Percentiles rank a stretch among this genome's conserved stretches.
Evolutionary conservation across 2,329 filamentous ascomycete genomes (phyloP).

Genomic region (Zymoseptoria brevis): DNA sequence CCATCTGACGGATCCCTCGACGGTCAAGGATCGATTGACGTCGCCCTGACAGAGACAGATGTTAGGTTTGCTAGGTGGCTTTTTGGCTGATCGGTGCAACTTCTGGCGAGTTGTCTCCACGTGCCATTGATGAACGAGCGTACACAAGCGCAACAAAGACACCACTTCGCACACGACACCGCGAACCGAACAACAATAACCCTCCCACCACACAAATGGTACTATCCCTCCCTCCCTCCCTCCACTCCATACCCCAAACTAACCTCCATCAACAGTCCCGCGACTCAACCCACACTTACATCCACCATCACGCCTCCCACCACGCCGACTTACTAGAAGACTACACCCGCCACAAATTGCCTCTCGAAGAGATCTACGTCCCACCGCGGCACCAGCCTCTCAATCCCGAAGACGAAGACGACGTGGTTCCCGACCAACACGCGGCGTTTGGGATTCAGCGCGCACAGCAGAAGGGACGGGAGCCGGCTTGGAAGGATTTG

Average conservation of each 20-base stretch:
- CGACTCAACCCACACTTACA: conserved; percentile 65
- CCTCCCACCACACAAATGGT: conserved; percentile 6
- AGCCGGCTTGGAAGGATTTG: conserved; percentile 72
- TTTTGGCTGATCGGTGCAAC: too few relatives aligned
- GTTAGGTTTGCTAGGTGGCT: too few relatives aligned
- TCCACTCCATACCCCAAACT: conserved; percentile 1
- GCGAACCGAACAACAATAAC: too few relatives aligned
- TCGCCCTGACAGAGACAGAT: too few relatives aligned
- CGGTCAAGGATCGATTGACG: too few relatives aligned
- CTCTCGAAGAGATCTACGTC: conserved; percentile 70
- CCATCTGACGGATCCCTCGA: too few relatives aligned
- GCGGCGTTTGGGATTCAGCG: conserved; percentile 79
- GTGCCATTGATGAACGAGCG: too few relatives aligned
- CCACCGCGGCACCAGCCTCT: conserved; percentile 69
- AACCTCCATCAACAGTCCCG: conserved; percentile 42
- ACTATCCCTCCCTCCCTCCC: neutral
- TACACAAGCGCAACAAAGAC: too few relatives aligned
- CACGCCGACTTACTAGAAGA: conserved; percentile 71
- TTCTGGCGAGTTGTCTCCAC: too few relatives aligned
- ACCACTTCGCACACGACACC: too few relatives aligned
- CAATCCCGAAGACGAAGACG: conserved; percentile 79
- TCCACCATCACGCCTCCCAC: conserved; percentile 65
- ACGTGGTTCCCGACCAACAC: conserved; percentile 81
- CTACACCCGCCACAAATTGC: conserved; percentile 37
- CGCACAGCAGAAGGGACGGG: conserved; percentile 63